Evolutionary conservation across 495 filamentous ascomycete species (phyloP).

Genomic region (Platismatia glauca): DNA sequence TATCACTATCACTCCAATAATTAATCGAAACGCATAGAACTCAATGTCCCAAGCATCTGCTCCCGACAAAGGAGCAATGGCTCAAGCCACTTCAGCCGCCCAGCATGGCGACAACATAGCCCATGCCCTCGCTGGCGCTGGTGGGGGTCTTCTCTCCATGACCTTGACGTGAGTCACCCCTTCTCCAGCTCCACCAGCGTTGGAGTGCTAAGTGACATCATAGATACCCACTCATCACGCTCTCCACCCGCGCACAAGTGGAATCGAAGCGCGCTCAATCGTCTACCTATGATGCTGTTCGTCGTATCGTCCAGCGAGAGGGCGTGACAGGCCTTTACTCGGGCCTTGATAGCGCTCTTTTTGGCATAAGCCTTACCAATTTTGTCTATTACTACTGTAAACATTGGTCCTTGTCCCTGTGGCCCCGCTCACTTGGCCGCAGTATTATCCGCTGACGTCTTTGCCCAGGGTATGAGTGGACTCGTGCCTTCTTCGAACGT

Average conservation of each 20-base stretch:
- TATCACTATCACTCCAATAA: too few species aligned
- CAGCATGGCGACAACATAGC: constrained; percentile 87
- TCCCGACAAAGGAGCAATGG: constrained; percentile 31
- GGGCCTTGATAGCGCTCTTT: constrained; percentile 80
- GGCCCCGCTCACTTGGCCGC: background rate
- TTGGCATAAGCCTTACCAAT: constrained; percentile 97
- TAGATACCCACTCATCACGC: constrained; percentile 92
- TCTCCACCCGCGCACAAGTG: constrained; percentile 95
- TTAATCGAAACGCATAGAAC: background rate
- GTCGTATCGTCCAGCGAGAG: constrained; percentile 83
- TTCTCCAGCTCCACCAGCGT: constrained; percentile 5
- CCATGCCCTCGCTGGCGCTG: constrained; percentile 78
- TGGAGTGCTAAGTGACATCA: constrained; percentile 8
- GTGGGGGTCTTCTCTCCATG: constrained; percentile 92
- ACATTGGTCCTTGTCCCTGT: constrained; percentile 8
- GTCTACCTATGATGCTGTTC: constrained; percentile 67
- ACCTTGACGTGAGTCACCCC: constrained; percentile 61
- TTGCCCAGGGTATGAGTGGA: constrained; percentile 79
- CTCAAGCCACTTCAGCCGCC: constrained; percentile 38
- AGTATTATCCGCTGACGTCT: background rate
- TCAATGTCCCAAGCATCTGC: constrained; percentile 37
- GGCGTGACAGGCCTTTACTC: constrained; percentile 81
- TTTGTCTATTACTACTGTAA: constrained; percentile 99
- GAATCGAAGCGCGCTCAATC: constrained; percentile 89
- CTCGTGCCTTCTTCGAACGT: constrained; percentile 76